Percentiles rank a stretch among this genome's conserved stretches.
Evolutionary conservation across 352 stramenopile genomes (phyloP).

Genomic region (Globisporangium lucens): DNA sequence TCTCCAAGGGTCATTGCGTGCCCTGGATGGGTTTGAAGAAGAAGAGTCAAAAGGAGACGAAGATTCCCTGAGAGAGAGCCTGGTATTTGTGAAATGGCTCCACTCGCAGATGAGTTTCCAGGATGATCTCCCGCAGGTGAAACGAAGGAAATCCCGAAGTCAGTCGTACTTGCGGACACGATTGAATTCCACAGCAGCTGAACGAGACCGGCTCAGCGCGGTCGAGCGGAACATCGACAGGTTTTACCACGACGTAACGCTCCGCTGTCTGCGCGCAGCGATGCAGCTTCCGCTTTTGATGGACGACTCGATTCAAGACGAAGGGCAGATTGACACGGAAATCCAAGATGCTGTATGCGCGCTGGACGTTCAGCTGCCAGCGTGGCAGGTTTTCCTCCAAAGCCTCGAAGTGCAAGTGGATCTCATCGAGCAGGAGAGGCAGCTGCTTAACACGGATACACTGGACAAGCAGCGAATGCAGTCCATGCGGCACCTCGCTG

Average conservation of each 20-base stretch:
- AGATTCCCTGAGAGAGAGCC: conserved; percentile 24
- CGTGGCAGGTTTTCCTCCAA: conserved; percentile 59
- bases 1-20: conserved; percentile 11
- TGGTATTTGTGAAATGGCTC: conserved; percentile 48
- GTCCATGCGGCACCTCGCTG: conserved; percentile 56
- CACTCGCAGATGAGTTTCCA: conserved; percentile 52
- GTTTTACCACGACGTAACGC: conserved; percentile 55
- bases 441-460: conserved; percentile 23
- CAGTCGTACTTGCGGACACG: conserved; percentile 38
- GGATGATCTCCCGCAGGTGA: conserved; percentile 36
- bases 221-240: conserved; percentile 41
- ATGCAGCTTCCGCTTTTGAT: conserved; percentile 54
- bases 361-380: conserved; percentile 35
- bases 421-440: conserved; percentile 44
- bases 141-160: conserved; percentile 34
- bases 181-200: conserved; percentile 30
- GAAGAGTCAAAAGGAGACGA: conserved; percentile 39
- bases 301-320: conserved; percentile 35
- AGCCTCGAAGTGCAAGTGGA: conserved; percentile 57
- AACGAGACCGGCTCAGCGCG: conserved; percentile 29
- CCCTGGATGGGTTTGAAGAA: conserved; percentile 19
- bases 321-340: conserved; percentile 44
- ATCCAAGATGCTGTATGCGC: conserved; percentile 46
- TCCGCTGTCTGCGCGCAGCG: conserved; percentile 38
- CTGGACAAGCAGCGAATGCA: conserved; percentile 47